Base-by-base conservation (phyloP, 2,329 filamentous ascomycete genomes). In the Trichoderma sp. region DNA sequence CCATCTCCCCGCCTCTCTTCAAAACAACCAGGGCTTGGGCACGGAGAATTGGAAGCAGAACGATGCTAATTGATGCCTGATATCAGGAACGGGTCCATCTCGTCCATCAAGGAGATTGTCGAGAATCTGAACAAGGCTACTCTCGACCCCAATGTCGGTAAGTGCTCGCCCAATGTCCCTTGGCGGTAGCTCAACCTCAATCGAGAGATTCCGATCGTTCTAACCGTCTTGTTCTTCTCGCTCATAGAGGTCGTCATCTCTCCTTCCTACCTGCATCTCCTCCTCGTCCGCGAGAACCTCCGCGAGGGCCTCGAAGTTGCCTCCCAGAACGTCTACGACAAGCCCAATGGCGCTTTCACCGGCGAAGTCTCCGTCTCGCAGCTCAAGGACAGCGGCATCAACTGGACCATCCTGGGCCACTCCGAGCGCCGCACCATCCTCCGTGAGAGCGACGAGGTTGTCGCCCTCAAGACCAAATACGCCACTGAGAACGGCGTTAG, bases 261-360 rank as follows among this genome's bases (percentile, higher is more conserved):
- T 74, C 96, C 96, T 74, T 94, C 96, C 62, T 84, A 93, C 72
- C 88, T 98, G 81, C 98, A 97, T 88, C 93, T 99, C 78, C 89
- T 93, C 80, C 90, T 95, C 76, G 90, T 94, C 80, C 93, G 93
- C 79, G 91, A 96, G 82, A 87, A 91, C 80, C 89, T 95, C 79
- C 90, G 91, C 81, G 80, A 88, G 78, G 90, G 91, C 76, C 87
- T 99, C 81, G 92, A 93, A 80, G 93, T 99, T 75, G 93, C 95
- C 72, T 92, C 96, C 72, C 96, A 99, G 87, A 99, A 99, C 85
- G 94, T 98, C 83, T 98, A 90, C 85, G 93, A 98, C 88, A 95
- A 95, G 89, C 94, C 94, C 82, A 94, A 96, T 83, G 96, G 96
- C 78, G 96, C 96, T 78, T 98, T 93, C 88, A 99, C 96, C 43